Percentiles rank a stretch among this genome's conserved stretches.
phyloP scores from a whole-genome alignment of 139 green algal species.

The Chlamydomonas asymmetrica region DNA sequence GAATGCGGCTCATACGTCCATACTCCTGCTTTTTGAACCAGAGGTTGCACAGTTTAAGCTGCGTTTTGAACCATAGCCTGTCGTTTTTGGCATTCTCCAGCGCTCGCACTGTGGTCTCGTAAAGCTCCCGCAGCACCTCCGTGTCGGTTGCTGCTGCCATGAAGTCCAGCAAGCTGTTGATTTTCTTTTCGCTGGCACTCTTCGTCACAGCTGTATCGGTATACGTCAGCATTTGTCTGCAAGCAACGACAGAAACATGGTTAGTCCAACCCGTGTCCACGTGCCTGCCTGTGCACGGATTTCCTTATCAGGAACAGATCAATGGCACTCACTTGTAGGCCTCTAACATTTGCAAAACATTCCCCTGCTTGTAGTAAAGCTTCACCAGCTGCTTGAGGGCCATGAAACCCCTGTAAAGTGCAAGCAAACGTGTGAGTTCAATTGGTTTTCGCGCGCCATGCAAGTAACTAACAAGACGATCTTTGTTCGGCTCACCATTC shows the following conservation, averaged over 20 bases:
- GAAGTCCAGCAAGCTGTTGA: conserved; percentile 96
- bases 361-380: conserved; percentile 79
- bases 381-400: conserved; percentile 99
- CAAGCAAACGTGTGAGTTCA: too few species aligned
- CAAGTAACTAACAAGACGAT: too few species aligned
- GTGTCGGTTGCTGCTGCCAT: conserved; percentile 71
- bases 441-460: too few species aligned
- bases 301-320: too few species aligned
- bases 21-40: conserved; percentile 86
- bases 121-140: conserved; percentile 84
- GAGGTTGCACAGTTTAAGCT: conserved; percentile 94
- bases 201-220: conserved; percentile 84
- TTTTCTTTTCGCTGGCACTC: conserved; percentile 98
- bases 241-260: too few species aligned
- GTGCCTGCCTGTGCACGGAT: too few species aligned
- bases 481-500: conserved; percentile 90
- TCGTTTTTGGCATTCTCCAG: conserved; percentile 93
- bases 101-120: conserved; percentile 87
- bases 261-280: too few species aligned
- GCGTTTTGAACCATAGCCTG: conserved; percentile 98
- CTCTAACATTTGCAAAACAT: conserved; percentile 83
- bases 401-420: conserved; percentile 99
- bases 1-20: conserved; percentile 66
- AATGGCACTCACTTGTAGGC: conserved; percentile 91
- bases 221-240: conserved; percentile 89